These are phyloP conservation scores for Chenopodium album DNA, from an alignment of 148 eudicot genomes.

Conservation along the genomic window DNA sequence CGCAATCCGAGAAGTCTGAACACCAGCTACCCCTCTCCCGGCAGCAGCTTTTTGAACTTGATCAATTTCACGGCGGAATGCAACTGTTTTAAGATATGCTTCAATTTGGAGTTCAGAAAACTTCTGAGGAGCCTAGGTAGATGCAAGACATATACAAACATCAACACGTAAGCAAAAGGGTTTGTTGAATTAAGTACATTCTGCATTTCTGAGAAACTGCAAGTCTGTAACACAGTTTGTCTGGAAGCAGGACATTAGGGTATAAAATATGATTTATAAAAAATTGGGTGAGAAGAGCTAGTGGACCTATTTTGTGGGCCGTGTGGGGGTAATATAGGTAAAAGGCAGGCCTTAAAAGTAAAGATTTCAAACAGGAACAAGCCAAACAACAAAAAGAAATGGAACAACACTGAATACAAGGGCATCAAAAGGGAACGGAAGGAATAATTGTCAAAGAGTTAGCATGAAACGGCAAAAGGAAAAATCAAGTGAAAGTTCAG, in stretches of 20 bases:
- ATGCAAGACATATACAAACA: constrained; percentile 16
- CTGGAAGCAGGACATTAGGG: not conserved
- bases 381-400: too few relatives aligned
- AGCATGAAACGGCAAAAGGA: not conserved
- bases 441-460: not conserved
- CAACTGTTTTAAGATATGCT: constrained; percentile 96
- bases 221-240: not conserved
- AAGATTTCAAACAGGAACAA: too few relatives aligned
- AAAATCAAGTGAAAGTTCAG: not conserved
- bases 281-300: too few relatives aligned
- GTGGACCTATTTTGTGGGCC: too few relatives aligned
- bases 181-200: not conserved
- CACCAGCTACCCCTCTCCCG: constrained; percentile 83
- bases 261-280: too few relatives aligned
- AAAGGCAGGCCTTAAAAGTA: too few relatives aligned
- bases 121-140: constrained; percentile 70
- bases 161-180: not conserved
- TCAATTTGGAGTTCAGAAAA: constrained; percentile 96
- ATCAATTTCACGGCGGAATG: constrained; percentile 96
- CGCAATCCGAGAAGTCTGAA: constrained; percentile 95
- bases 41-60: constrained; percentile 87
- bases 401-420: too few relatives aligned
- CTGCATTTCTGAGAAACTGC: not conserved
- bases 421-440: not conserved
- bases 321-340: too few relatives aligned